Percentiles rank a stretch among this genome's conserved stretches.
phyloP scores from a whole-genome alignment of 179 eudicot species.

The Actinidia arguta region DNA sequence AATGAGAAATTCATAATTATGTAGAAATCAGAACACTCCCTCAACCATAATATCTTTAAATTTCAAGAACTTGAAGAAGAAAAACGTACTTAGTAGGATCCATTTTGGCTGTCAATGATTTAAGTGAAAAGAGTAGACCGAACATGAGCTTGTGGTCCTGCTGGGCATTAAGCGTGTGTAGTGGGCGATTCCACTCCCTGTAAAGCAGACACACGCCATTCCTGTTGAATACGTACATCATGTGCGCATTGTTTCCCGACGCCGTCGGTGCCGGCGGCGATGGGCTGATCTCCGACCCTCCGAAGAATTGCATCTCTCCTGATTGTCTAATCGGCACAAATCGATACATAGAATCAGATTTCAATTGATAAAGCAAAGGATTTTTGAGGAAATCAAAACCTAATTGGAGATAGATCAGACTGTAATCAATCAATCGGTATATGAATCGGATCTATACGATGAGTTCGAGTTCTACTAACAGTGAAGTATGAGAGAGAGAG shows the following conservation, averaged over 20 bases:
- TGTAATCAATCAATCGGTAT: not conserved
- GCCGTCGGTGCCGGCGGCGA: constrained; percentile 83
- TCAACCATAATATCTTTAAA: not conserved
- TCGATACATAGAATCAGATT: not conserved
- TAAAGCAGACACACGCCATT: constrained; percentile 89
- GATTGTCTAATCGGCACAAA: not conserved
- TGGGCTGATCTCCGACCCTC: constrained; percentile 90
- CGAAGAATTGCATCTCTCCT: constrained; percentile 87
- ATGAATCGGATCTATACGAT: not conserved
- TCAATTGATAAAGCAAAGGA: not conserved
- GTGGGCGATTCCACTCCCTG: constrained; percentile 93
- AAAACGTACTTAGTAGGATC: constrained; percentile 64
- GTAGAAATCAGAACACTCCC: not conserved
- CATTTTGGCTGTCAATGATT: constrained; percentile 87
- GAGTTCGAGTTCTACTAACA: not conserved
- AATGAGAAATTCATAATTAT: too few relatives aligned
- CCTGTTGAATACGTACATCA: constrained; percentile 92
- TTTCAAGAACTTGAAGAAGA: not conserved
- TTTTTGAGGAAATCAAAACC: not conserved
- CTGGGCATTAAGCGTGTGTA: constrained; percentile 68
- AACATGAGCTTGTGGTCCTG: constrained; percentile 99
- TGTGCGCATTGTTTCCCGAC: constrained; percentile 87
- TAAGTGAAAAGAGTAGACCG: constrained; percentile 88
- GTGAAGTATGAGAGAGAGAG: not conserved
- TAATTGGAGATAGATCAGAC: not conserved